Percentiles rank a stretch among this genome's conserved stretches.
These are phyloP conservation scores for Phytopythium chamaehyphon DNA, from an alignment of 352 stramenopile genomes.

Conservation along the genomic window DNA sequence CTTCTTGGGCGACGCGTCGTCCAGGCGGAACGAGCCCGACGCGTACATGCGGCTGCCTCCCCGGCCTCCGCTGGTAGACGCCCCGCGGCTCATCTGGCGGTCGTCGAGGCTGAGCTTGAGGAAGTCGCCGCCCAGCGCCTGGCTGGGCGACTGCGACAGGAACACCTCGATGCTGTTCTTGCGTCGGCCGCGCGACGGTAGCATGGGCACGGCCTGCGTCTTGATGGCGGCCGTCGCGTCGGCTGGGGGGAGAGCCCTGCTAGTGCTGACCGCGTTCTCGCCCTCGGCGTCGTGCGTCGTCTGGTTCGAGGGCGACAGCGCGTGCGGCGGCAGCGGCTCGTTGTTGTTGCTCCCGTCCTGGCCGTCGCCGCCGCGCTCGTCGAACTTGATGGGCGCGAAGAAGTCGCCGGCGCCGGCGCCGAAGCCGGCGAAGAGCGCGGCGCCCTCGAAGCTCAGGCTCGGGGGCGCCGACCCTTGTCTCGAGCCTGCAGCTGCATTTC, in stretches of 20 bases:
- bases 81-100: slow-evolving; percentile 31
- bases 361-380: slow-evolving; percentile 10
- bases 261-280: slow-evolving; percentile 1
- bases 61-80: slow-evolving; percentile 5
- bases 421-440: slow-evolving; percentile 41
- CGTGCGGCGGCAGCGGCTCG: slow-evolving; percentile 21
- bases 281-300: slow-evolving; percentile 16
- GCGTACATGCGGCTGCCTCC: slow-evolving; percentile 21
- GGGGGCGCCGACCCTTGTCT: slow-evolving; percentile 8
- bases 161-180: slow-evolving; percentile 90
- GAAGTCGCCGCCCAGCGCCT: slow-evolving; percentile 73
- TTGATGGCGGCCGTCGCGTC: slow-evolving; percentile 12
- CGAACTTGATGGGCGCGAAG: slow-evolving; percentile 45
- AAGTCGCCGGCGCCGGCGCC: slow-evolving; percentile 31
- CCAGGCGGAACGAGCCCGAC: slow-evolving; percentile 47
- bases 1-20: slow-evolving; percentile 36
- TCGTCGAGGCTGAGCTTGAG: slow-evolving; percentile 73
- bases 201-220: slow-evolving; percentile 19
- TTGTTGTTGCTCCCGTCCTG: slow-evolving; percentile 17
- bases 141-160: slow-evolving; percentile 76
- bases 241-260: slow-evolving; percentile 13
- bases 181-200: slow-evolving; percentile 32
- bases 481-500: too few relatives aligned
- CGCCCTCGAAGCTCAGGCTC: slow-evolving; percentile 35
- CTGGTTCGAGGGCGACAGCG: slow-evolving; percentile 47